Base-by-base conservation (phyloP, 139 green algal species). In the Picocystis salinarum region DNA sequence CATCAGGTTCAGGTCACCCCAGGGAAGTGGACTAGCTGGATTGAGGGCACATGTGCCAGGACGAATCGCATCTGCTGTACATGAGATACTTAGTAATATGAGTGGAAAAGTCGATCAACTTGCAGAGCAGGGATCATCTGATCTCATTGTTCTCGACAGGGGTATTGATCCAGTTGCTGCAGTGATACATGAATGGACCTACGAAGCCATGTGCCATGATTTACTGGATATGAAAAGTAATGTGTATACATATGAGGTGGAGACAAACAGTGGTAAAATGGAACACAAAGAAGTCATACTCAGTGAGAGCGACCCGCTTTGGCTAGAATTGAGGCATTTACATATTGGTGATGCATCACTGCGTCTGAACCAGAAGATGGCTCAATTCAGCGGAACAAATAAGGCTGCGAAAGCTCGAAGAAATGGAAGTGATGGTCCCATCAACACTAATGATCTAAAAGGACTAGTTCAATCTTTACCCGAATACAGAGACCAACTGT, bases 151-250 rank as follows among this genome's bases (percentile, higher is more conserved):
- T 5, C 58, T 93, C 1, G 86, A 96, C 59, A 64, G 82, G 15
- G 64, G 58, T 9, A 61, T 79, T 24, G 75, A 82, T 44, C 59
- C 82, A 4, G 73, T 96, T 25, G 83, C 85, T 6, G 87, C 87
- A 1, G 50, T 96, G 39, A 91, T 97, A 28, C 87, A 97, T 56
- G 88, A 97, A 61, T 97, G 76, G 73, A 91, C 73, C 3, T 97
- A 97, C 46, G 88, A 93, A 60, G 67, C 80, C 6, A 82, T 97
- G 66, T 67, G 69, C 30, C 77, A 85, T 49, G 87, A 97, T 64
- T 55, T 97, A 33, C 56, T 94, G 34, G 33, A 49, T 4, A 40
- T 91, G 10, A 58, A 37, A 37, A 13, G 31, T 37, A 40, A 22
- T 4, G 45, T 56, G 33, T 73, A 62, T 56, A 55, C 46, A 33